These are phyloP conservation scores for Aspergillus fijiensis DNA, from an alignment of 2,329 filamentous ascomycete genomes.

Conservation along the genomic window DNA sequence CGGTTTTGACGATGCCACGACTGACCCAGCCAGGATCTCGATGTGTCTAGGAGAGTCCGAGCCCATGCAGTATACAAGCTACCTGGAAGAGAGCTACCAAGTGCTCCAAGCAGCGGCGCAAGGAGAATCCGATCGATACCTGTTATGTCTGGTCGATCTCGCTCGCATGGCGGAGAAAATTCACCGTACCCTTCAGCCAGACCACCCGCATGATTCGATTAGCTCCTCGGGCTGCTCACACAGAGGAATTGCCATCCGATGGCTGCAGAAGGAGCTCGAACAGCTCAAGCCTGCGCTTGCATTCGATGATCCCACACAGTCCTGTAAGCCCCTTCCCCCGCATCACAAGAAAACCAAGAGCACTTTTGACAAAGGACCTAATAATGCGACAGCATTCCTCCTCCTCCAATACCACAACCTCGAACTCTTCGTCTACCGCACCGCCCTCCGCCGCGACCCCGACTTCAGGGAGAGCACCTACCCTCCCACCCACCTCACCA, in stretches of 20 bases:
- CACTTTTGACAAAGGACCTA: neutral
- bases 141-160: slow-evolving; percentile 51
- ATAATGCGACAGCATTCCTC: slow-evolving; percentile 19
- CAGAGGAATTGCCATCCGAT: slow-evolving; percentile 38
- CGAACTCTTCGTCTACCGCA: slow-evolving; percentile 28
- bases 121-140: slow-evolving; percentile 48
- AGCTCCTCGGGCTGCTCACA: slow-evolving; percentile 13
- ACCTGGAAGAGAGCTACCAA: slow-evolving; percentile 53
- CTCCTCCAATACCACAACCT: slow-evolving; percentile 27
- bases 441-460: slow-evolving; percentile 34
- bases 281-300: slow-evolving; percentile 18
- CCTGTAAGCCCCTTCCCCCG: neutral
- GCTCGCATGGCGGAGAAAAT: slow-evolving; percentile 56
- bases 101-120: slow-evolving; percentile 48
- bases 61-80: slow-evolving; percentile 53
- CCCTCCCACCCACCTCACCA: slow-evolving; percentile 31
- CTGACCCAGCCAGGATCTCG: slow-evolving; percentile 18
- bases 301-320: slow-evolving; percentile 6
- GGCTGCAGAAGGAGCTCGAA: slow-evolving; percentile 46
- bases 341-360: too few relatives aligned
- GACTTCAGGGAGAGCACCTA: slow-evolving; percentile 36
- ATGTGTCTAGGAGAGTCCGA: slow-evolving; percentile 47
- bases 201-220: slow-evolving; percentile 20
- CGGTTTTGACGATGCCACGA: neutral
- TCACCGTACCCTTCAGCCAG: slow-evolving; percentile 26